Evolutionary conservation across 2,329 filamentous ascomycete genomes (phyloP), one percentile per base, ranked within the genome.

Genomic region (Epichloe festucae): DNA sequence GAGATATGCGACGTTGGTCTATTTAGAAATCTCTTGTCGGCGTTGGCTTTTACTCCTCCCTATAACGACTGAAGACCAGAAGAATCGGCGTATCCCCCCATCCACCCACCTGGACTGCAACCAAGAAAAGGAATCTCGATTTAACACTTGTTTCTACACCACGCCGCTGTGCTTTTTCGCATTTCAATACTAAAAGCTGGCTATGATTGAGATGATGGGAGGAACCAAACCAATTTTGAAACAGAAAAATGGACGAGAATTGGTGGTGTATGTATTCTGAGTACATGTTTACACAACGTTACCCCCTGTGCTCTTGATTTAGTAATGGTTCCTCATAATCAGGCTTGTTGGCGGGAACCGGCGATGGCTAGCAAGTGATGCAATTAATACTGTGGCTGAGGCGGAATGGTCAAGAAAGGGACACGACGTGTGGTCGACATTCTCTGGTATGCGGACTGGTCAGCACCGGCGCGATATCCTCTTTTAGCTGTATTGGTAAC

Each of bases 21-120:
- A 64, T 67, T 67, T 68, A 42, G 19, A 42, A 6, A 70, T 68
- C 65, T 65, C 63, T 42, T 69, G 63, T 66, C 68, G 72, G 72
- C 73, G 72, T 74, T 75, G 70, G 67, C 71, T 67, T 69, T 66
- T 67, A 65, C 67, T 61, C 35, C 31, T 41, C 11, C 40, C 21
- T 39, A 15, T 46, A 57, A 65, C 66, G 65, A 67, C 62, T 68
- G 66, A 69, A 66, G 64, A 70, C 66, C 67, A 67, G 69, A 62
- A 63, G 60, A 60, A 67, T 61, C 58, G 66, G 62, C 68, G 66
- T 67, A 71, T 63, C 69, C 68, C 65, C 65, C n/a, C 14, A 31
- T 41, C 21, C 36, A 40, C 21, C 46, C 19, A 21, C 42, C 42
- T 64, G 23, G 63, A 62, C 63, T 67, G 60, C 58, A 69, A 64